Base-by-base conservation (phyloP, 345 rosid species). In the Citrus inodora region DNA sequence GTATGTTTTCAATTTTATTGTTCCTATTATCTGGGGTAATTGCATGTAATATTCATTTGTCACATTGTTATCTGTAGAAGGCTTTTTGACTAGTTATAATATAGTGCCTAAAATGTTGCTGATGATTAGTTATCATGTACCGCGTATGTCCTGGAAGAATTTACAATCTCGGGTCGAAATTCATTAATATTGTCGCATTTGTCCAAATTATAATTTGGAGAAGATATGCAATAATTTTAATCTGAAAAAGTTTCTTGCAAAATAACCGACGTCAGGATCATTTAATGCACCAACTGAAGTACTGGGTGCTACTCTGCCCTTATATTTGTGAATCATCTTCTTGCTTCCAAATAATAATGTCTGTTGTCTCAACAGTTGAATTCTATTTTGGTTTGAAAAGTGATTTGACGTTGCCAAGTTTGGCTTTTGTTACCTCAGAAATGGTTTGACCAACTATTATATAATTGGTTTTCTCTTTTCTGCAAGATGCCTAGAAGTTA, bases 1-100 rank as follows among this genome's bases (percentile, higher is more conserved):
- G 99, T 97, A 89, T 76, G 99, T 83, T 24, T 42, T 83, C 76
- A 78, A 42, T 78, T 78, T 42, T 53, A 10, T 70, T 68, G 74
- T 82, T 72, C 25, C 14, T 21, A 11, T 25, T 68, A 51, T 63
- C 33, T 71, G 32, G 58, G 30, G 0, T 59, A 27, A 7, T 68
- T 11, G 22, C 13, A n/a, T 7, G 2, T 53, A 17, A 53, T 17
- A 53, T 16, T 16, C 51, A 24, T 38, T 17, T 42, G 17, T 46
- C 25, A 25, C 42, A 13, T 11, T 17, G 13, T 58, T 63, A 40
- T 42, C 38, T 61, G 1, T 40, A 37, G 48, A 30, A 7, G 59
- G 65, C 35, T 73, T 35, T 28, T 58, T 73, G 76, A 72, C 19
- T 42, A 48, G 66, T 24, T 27, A 59, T 19, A 73, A 27, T 22